phyloP scores from a whole-genome alignment of 1,139 yeast genomes.

The Yamadazyma friedrichii region DNA sequence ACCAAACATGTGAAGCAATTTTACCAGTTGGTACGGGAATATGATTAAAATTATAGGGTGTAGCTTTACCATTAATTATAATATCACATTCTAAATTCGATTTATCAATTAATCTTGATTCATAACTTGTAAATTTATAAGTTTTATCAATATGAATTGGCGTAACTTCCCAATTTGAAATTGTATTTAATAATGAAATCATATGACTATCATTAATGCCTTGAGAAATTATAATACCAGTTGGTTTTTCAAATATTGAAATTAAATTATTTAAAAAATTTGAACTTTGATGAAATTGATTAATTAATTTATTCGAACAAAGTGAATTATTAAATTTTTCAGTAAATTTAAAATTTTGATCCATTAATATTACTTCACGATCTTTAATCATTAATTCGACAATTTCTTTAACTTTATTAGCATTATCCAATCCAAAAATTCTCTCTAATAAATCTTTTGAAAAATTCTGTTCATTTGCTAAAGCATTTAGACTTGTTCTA shows the following conservation, averaged over 20 bases:
- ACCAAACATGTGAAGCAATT: constrained; percentile 73
- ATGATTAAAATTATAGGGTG: constrained; percentile 5
- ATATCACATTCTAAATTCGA: constrained; percentile 65
- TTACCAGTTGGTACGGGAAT: constrained; percentile 53
- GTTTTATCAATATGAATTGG: constrained; percentile 55
- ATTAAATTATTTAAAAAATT: constrained; percentile 39
- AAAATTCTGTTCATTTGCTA: constrained; percentile 51
- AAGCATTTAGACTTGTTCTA: constrained; percentile 45
- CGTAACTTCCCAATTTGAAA: constrained; percentile 35
- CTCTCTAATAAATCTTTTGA: constrained; percentile 40
- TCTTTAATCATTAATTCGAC: constrained; percentile 51
- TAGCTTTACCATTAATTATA: constrained; percentile 22
- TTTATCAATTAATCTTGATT: constrained; percentile 61
- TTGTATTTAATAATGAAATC: constrained; percentile 50
- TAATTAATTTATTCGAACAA: constrained; percentile 38
- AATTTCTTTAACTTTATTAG: constrained; percentile 47
- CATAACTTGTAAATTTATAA: constrained; percentile 53
- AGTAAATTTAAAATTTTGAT: constrained; percentile 54
- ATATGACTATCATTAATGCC: constrained; percentile 58
- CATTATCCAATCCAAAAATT: constrained; percentile 43
- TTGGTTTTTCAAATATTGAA: constrained; percentile 26
- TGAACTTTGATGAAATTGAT: constrained; percentile 46
- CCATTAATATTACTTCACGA: constrained; percentile 51
- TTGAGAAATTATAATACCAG: constrained; percentile 58
- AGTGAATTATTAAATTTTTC: constrained; percentile 48